phyloP scores from a whole-genome alignment of 306 rosid genomes.

The Sesbania bispinosa region DNA sequence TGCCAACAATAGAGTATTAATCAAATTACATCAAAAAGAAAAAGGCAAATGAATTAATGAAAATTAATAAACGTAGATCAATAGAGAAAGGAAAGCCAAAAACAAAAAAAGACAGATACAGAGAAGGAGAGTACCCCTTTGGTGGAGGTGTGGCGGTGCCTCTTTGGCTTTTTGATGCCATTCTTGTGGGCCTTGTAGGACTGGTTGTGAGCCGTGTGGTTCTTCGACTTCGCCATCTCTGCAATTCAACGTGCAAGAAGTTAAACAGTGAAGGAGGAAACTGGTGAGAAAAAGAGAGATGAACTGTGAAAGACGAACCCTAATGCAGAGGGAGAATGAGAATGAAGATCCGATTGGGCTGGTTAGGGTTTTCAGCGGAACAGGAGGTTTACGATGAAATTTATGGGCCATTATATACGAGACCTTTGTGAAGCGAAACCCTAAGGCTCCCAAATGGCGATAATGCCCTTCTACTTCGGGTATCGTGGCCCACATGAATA shows the following conservation, averaged over 20 bases:
- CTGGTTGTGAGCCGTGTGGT: constrained; percentile 99
- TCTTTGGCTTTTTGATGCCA: constrained; percentile 95
- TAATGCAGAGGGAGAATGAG: background rate
- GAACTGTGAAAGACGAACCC: constrained; percentile 14
- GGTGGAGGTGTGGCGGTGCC: constrained; percentile 95
- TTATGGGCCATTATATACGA: constrained; percentile 7
- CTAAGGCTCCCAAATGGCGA: constrained; percentile 31
- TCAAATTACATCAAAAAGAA: background rate
- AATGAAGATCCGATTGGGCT: background rate
- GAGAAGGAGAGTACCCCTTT: constrained; percentile 89
- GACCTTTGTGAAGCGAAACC: constrained; percentile 28
- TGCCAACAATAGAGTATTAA: background rate
- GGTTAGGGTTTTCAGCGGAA: constrained; percentile 35
- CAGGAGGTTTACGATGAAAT: background rate
- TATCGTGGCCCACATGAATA: too few relatives aligned
- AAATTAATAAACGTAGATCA: background rate
- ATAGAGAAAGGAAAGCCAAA: background rate
- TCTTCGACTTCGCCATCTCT: constrained; percentile 99
- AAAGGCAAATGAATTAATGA: background rate
- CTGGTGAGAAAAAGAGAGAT: too few relatives aligned
- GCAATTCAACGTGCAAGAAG: background rate
- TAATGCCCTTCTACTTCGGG: constrained; percentile 23
- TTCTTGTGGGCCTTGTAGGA: constrained; percentile 96
- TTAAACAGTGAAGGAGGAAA: background rate
- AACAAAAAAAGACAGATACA: too few relatives aligned